Evolutionary conservation across 2,329 filamentous ascomycete genomes (phyloP), one percentile per base, ranked within the genome.

Genomic region (Nigrograna mackinnonii): DNA sequence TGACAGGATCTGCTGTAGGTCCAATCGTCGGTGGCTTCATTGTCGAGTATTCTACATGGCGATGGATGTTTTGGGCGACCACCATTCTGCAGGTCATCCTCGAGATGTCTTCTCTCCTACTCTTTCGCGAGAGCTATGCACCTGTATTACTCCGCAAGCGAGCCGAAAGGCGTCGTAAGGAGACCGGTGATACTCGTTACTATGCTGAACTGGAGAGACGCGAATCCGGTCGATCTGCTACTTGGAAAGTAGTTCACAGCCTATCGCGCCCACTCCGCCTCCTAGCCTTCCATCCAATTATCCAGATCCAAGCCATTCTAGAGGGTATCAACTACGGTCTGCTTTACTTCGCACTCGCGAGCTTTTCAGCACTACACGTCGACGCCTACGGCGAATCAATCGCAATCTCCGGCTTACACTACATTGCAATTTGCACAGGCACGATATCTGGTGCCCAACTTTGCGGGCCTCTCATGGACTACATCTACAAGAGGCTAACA

Each of bases 41-140:
- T 7, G 48, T 48, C 1, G 41, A 57, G 12, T 20, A 43, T 3
- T 16, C 48, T 7, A 44, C 49, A 13, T 64, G 56, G 58, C 31
- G 43, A 9, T 64, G 58, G 57, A 16, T 57, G 1, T 62, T 64
- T 36, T 62, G 49, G 49, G 46, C 50, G 11, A 43, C 57, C 9
- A 51, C 49, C 20, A 48, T 54, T 7, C 39, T 55, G 17, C 43
- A 58, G 17, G 26, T 45, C 5, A 9, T 48, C 9, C 31, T 61
- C 6, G 32, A 86, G 56, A 37, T 77, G 9, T 64, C 75, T 3
- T 84, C 84, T 6, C 64, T 86, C 35, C 77, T 83, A 57, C 75
- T 83, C 48, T 72, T 82, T 2, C 73, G 73, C 37, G 84, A 86
- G 59, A 86, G 83, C 4, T 86, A 85, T 62, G 77, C 73, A 0